Base-by-base conservation (phyloP, 768 basidiomycete species). In the Lentinula guzmanii region DNA sequence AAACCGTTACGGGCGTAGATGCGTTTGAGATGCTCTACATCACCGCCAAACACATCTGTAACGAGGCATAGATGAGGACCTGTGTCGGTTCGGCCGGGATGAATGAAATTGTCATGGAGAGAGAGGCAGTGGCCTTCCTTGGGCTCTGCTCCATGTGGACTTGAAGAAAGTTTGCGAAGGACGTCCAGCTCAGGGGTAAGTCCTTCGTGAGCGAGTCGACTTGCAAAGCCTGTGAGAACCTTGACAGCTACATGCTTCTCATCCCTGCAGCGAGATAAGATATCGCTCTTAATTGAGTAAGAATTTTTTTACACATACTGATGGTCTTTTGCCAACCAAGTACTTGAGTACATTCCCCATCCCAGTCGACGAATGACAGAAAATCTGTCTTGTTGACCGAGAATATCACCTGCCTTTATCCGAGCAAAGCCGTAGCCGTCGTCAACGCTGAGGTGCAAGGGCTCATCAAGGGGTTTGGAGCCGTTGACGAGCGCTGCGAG, bases 181-280 rank as follows among this genome's bases (percentile, higher is more conserved):
- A 66, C 68, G 18, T 65, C 57, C 10, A 67, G 58, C 64, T 74
- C 72, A 59, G 64, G 69, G n/a, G 48, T 57, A 34, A 63, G 16
- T 52, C 64, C 66, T 48, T 58, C 51, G 52, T 64, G 51, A 33
- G 58, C 57, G 33, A 70, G 60, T 21, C 65, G 48, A 21, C 74
- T 72, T 42, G 58, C 43, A 61, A 69, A 61, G 18, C 71, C 72
- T 37, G 42, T 71, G 35, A 75, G 67, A 4, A 63, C 65, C 59
- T 75, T 75, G 52, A 75, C 58, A 6, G 73, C 74, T 15, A 74
- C 71, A 60, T 68, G 70, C 56, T 52, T 63, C 28, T 69, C 60
- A 46, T 67, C 64, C 43, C 67, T 70, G 64, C 11, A 24, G 7
- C 11, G 18, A 18, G 60, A 28, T 59, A 15, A 39, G 57, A 37